Conservation (phyloP, 1,284 basidiomycete species). For the Cryptococcus hybrid region DNA sequence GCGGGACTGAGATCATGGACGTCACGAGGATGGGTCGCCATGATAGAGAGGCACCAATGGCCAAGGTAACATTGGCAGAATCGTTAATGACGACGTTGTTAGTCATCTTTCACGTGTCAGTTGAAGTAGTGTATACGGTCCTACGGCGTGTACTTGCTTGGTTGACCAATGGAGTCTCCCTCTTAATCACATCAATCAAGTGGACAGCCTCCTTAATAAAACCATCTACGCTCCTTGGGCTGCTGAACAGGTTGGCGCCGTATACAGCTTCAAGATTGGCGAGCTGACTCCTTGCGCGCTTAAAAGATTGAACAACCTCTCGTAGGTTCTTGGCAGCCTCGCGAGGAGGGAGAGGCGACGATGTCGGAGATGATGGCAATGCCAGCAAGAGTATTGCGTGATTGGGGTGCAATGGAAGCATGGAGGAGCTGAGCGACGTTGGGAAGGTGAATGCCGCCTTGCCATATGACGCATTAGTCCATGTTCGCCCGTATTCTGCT, state of each 20-base stretch:
- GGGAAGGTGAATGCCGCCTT: slow-evolving; percentile 76
- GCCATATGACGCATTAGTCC: neutral
- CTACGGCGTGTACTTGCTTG: slow-evolving; percentile 57
- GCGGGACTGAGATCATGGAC: slow-evolving; percentile 74
- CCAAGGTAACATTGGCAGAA: slow-evolving; percentile 87
- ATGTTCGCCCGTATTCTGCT: too few species aligned
- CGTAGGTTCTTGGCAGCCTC: slow-evolving; percentile 55
- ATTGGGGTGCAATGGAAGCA: slow-evolving; percentile 61
- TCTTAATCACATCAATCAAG: slow-evolving; percentile 58
- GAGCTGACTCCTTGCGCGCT: slow-evolving; percentile 19
- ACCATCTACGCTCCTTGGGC: slow-evolving; percentile 1
- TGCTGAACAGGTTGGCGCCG: neutral
- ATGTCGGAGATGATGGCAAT: slow-evolving; percentile 92
- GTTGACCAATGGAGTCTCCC: slow-evolving; percentile 68
- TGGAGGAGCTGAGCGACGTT: slow-evolving; percentile 72
- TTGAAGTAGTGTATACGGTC: neutral
- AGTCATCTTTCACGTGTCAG: slow-evolving; percentile 63
- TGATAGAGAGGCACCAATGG: slow-evolving; percentile 86
- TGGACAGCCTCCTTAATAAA: slow-evolving; percentile 50
- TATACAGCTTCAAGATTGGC: slow-evolving; percentile 9
- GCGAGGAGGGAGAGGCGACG: slow-evolving; percentile 66
- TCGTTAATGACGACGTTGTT: slow-evolving; percentile 88
- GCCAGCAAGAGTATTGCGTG: slow-evolving; percentile 64
- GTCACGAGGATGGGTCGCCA: slow-evolving; percentile 81
- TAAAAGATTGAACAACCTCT: slow-evolving; percentile 43